phyloP scores from a whole-genome alignment of 495 filamentous ascomycete species.

The Rusavskia elegans region DNA sequence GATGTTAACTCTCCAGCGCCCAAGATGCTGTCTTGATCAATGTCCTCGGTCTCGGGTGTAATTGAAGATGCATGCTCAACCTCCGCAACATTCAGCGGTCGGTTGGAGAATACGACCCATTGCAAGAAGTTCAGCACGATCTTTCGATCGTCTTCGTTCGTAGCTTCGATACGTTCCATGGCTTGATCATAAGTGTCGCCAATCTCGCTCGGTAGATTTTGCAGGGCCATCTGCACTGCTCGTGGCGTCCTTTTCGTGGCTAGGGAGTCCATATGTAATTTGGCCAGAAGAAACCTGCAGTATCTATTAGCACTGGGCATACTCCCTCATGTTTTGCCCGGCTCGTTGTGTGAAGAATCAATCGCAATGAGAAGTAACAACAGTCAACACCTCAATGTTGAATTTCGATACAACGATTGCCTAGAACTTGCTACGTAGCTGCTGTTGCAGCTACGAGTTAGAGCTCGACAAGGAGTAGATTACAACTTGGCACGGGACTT shows the following conservation, averaged over 20 bases:
- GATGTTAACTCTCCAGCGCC: slow-evolving; percentile 24
- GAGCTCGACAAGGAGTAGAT: too few relatives aligned
- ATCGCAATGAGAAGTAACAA: too few relatives aligned
- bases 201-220: slow-evolving; percentile 18
- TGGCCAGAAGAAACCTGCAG: slow-evolving; percentile 38
- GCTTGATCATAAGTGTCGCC: slow-evolving; percentile 25
- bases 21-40: slow-evolving; percentile 26
- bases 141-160: slow-evolving; percentile 13
- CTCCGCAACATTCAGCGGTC: slow-evolving; percentile 25
- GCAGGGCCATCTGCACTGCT: slow-evolving; percentile 20
- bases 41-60: slow-evolving; percentile 5
- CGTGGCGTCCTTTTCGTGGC: slow-evolving; percentile 16
- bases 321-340: too few relatives aligned
- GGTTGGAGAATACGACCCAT: slow-evolving; percentile 29
- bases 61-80: slow-evolving; percentile 33
- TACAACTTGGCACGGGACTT: too few relatives aligned
- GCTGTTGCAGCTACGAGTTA: too few relatives aligned
- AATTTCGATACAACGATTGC: too few relatives aligned
- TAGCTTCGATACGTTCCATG: slow-evolving; percentile 28
- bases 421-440: too few relatives aligned
- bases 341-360: too few relatives aligned
- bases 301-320: neutral
- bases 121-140: slow-evolving; percentile 23
- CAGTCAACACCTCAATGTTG: neutral
- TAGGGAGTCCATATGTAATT: slow-evolving; percentile 31